Evolutionary conservation across 768 basidiomycete genomes (phyloP), one percentile per base, ranked within the genome.

Genomic region (Leccinum truebloodii): DNA sequence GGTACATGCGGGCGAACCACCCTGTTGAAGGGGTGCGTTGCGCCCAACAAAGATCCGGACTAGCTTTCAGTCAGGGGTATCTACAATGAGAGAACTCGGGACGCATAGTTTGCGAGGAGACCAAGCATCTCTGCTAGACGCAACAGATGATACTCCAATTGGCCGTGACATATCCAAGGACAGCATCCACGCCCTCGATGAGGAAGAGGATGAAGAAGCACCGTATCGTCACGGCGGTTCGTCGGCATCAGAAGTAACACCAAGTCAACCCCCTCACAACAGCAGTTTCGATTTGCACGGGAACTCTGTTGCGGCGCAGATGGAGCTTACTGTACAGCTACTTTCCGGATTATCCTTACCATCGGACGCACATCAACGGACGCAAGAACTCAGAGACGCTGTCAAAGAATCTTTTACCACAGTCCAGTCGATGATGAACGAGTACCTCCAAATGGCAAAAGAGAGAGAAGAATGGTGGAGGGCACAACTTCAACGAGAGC

Each of bases 381-480:
- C 63, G 57, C 62, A 65, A 46, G 74, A 75, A 46, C 71, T 81
- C 34, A 78, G 80, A 50, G 75, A 79, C 8, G 86, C 87, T 0
- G 71, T 95, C 20, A 81, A 80, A 34, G 85, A 88, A 34, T 87
- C 86, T 0, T 75, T 93, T 12, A 60, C 71, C 2, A 77, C 80
- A 0, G 83, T 89, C 3, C 83, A 86, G 60, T 74, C 72, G 16
- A 80, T 89, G 75, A 70, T 91, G n/a, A 76, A 75, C 54, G 87
- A 90, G 59, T 92, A 90, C 66, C 76, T 86, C 2, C 73, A 80
- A 49, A 91, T 95, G 85, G 78, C 81, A 6, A 79, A 80, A 58
- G 87, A 89, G 59, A 80, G 95, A n/a, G 95, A 97, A 63, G 81
- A 83, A 53, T 97, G 89, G 83, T 95, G 86, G 79, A 81, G 80